These are phyloP conservation scores for Umbelopsis ramanniana DNA, from an alignment of 192 early-diverging fungal species.

Conservation along the genomic window DNA sequence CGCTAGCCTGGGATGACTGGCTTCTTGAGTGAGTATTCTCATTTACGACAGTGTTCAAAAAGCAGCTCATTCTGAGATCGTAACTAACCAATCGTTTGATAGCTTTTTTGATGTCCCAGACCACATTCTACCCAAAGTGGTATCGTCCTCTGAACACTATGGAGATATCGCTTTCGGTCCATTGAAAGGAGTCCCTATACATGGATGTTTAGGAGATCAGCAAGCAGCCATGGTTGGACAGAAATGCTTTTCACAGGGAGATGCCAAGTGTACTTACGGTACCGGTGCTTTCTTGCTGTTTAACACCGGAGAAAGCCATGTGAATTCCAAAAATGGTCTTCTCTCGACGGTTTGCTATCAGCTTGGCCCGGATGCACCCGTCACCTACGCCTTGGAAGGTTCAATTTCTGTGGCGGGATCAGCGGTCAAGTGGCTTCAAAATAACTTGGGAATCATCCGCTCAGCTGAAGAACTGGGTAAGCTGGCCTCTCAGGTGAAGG, in stretches of 20 bases:
- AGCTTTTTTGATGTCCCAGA: constrained; percentile 72
- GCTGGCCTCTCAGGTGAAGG: constrained; percentile 65
- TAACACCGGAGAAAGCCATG: constrained; percentile 82
- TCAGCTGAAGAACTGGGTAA: constrained; percentile 72
- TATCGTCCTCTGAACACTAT: constrained; percentile 84
- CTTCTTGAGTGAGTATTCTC: constrained; percentile 60
- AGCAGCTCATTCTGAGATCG: not conserved
- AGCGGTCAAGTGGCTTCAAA: constrained; percentile 89
- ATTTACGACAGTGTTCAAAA: not conserved
- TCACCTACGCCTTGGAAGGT: constrained; percentile 91
- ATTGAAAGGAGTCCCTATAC: constrained; percentile 74
- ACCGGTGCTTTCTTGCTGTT: constrained; percentile 97
- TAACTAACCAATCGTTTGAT: not conserved
- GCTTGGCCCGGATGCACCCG: constrained; percentile 65
- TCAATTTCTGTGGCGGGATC: constrained; percentile 92
- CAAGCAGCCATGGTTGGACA: constrained; percentile 96
- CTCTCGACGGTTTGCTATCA: constrained; percentile 91
- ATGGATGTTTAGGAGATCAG: constrained; percentile 93
- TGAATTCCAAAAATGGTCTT: constrained; percentile 81
- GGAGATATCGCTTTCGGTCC: constrained; percentile 66
- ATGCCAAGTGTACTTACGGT: constrained; percentile 96
- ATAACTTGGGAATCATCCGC: constrained; percentile 85
- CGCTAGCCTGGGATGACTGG: constrained; percentile 80
- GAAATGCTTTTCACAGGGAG: constrained; percentile 83
- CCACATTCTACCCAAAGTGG: constrained; percentile 73